These are phyloP conservation scores for Anthoceros angustus DNA, from an alignment of 225 moss, liverwort and hornwort genomes.

Conservation along the genomic window DNA sequence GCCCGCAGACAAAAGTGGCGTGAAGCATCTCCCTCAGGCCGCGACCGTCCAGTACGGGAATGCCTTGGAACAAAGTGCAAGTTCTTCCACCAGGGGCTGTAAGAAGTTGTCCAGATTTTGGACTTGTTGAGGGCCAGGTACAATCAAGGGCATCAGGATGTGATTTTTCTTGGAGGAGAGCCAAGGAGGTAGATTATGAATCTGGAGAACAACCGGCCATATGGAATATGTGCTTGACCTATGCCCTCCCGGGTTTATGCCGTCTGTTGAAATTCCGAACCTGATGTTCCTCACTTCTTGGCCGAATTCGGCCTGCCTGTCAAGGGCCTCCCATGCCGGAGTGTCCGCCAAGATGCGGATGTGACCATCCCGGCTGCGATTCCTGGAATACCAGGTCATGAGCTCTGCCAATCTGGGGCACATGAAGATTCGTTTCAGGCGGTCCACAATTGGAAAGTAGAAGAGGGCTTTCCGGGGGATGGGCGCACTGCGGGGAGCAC, in stretches of 20 bases:
- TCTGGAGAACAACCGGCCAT: background rate
- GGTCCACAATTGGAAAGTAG: background rate
- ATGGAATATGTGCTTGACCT: background rate
- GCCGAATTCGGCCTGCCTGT: background rate
- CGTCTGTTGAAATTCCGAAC: background rate
- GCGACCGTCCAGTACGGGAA: background rate
- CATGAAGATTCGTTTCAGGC: background rate
- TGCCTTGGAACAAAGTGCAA: background rate
- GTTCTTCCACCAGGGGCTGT: background rate
- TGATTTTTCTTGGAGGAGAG: background rate
- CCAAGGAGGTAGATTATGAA: background rate
- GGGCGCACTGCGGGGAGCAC: no score
- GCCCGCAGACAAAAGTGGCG: background rate
- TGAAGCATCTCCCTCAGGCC: background rate
- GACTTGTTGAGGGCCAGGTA: background rate
- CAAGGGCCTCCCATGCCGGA: background rate
- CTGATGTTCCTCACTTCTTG: background rate
- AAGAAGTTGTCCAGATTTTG: background rate
- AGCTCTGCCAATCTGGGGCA: background rate
- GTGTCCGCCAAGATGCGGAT: background rate
- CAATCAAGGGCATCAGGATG: background rate
- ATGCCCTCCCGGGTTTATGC: background rate
- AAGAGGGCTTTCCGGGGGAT: background rate
- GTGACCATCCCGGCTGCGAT: background rate
- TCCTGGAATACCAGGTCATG: background rate